Base-by-base conservation (phyloP, 108 stramenopile genomes). In the Cyclotella cryptica region DNA sequence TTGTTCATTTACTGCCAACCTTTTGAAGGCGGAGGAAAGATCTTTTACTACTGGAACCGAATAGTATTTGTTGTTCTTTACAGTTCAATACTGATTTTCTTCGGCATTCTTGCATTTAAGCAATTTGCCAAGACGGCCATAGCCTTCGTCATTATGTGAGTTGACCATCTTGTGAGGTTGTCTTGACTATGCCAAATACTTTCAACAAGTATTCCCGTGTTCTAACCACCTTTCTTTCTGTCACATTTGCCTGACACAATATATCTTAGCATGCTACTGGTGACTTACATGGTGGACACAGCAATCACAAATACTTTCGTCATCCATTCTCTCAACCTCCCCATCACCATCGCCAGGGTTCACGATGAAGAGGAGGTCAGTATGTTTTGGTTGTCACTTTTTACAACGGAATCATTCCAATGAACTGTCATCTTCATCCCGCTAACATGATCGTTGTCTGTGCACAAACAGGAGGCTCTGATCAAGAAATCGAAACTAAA, bases 11-110 rank as follows among this genome's bases (percentile, higher is more conserved):
- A 87, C 59, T 79, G 75, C 18, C 78, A 87, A 52, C 76, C 72
- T 0, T 86, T 80, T 51, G 86, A 87, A 39, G 85, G 87, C 39
- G 88, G 88, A 15, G 88, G 88, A 17, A 81, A 73, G 40, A 62
- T 86, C 13, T 84, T 89, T 65, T 87, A 81, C 57, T 80, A 83
- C 21, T 77, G 87, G 76, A 86, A 83, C 53, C 74, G 78, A 52
- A 72, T 84, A 10, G 58, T 85, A 3, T 86, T 89, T 51, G 62
- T 65, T 10, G 54, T 77, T 18, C 54, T 87, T 12, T 89, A 89
- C 57, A 66, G 63, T 24, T 66, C 76, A 0, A 75, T 87, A 44
- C n/a, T 49, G 4, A 55, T 87, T 21, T 84, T 87, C 55, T 66
- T 79, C 22, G 60, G 74, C n/a, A 65, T 81, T 15, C 68, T 81